These are phyloP conservation scores for Puccinia polysora DNA, from an alignment of 1,284 basidiomycete species.

Conservation along the genomic window DNA sequence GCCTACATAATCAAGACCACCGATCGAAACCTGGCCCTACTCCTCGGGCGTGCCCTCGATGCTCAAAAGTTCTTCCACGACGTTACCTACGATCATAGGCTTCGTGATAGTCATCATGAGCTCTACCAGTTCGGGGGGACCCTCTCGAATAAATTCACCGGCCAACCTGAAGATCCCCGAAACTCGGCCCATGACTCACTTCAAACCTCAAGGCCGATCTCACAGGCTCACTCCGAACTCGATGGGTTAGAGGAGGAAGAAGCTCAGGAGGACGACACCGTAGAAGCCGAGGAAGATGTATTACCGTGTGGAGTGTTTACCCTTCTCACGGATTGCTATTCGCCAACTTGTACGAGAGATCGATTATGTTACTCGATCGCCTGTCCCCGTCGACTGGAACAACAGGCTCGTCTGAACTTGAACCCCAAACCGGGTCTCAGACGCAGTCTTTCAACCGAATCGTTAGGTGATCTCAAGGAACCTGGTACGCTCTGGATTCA, in stretches of 20 bases:
- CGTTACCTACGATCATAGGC: conserved; percentile 93
- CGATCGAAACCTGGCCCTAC: conserved; percentile 87
- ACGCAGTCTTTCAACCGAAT: conserved; percentile 68
- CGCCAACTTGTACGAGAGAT: conserved; percentile 90
- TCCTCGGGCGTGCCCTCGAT: conserved; percentile 89
- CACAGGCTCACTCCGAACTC: conserved; percentile 48
- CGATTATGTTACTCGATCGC: conserved; percentile 93
- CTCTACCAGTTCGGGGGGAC: conserved; percentile 77
- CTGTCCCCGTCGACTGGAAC: conserved; percentile 87
- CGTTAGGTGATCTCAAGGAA: conserved; percentile 77
- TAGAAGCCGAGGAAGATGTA: conserved; percentile 62
- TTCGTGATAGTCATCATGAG: conserved; percentile 82
- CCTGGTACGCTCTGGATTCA: conserved; percentile 95
- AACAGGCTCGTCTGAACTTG: conserved; percentile 70
- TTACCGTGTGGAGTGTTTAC: conserved; percentile 95
- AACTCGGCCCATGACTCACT: conserved; percentile 43
- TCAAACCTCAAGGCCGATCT: conserved; percentile 51
- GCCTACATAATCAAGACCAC: conserved; percentile 97
- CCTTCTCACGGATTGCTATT: conserved; percentile 93
- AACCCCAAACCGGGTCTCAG: conserved; percentile 72
- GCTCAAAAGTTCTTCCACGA: conserved; percentile 99
- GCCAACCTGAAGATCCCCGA: conserved; percentile 54
- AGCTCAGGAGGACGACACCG: conserved; percentile 57
- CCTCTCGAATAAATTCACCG: conserved; percentile 63
- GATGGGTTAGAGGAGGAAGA: conserved; percentile 54